phyloP scores from a whole-genome alignment of 805 yeast genomes.

The Kazachstania psychrophila region DNA sequence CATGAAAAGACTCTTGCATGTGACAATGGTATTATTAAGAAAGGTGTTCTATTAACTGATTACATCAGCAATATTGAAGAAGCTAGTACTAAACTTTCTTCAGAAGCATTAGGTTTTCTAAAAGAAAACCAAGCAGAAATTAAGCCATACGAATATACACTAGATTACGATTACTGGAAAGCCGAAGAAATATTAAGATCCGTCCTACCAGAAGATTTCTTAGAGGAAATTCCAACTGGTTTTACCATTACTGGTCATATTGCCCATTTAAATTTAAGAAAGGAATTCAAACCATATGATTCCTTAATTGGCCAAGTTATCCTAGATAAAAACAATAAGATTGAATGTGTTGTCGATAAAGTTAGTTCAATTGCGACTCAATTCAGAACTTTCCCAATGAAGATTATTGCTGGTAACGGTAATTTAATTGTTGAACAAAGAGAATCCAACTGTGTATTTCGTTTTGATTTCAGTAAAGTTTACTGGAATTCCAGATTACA shows the following conservation, averaged over 20 bases:
- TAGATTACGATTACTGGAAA: slow-evolving; percentile 78
- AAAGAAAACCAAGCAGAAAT: slow-evolving; percentile 39
- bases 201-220: slow-evolving; percentile 57
- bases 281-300: slow-evolving; percentile 77
- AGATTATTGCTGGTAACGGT: slow-evolving; percentile 78
- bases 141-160: slow-evolving; percentile 42
- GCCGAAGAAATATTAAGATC: slow-evolving; percentile 77
- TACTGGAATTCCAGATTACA: slow-evolving; percentile 96
- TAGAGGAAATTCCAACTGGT: slow-evolving; percentile 77
- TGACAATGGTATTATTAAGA: slow-evolving; percentile 22
- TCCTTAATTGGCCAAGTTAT: slow-evolving; percentile 79
- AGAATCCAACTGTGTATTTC: slow-evolving; percentile 79
- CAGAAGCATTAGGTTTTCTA: slow-evolving; percentile 38
- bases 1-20: slow-evolving; percentile 16
- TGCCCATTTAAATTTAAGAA: slow-evolving; percentile 82
- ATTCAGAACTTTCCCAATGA: slow-evolving; percentile 90
- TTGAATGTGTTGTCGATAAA: slow-evolving; percentile 87
- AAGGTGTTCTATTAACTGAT: slow-evolving; percentile 51
- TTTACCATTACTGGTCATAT: slow-evolving; percentile 91
- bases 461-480: slow-evolving; percentile 84
- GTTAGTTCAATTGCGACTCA: slow-evolving; percentile 77
- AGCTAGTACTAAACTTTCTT: slow-evolving; percentile 33
- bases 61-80: slow-evolving; percentile 34
- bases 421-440: slow-evolving; percentile 64
- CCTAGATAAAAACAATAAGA: slow-evolving; percentile 67